A percentile compares a stretch with the other conserved stretches of the same genome.
phyloP scores from a whole-genome alignment of 805 yeast species.

The Yamadazyma olivae region DNA sequence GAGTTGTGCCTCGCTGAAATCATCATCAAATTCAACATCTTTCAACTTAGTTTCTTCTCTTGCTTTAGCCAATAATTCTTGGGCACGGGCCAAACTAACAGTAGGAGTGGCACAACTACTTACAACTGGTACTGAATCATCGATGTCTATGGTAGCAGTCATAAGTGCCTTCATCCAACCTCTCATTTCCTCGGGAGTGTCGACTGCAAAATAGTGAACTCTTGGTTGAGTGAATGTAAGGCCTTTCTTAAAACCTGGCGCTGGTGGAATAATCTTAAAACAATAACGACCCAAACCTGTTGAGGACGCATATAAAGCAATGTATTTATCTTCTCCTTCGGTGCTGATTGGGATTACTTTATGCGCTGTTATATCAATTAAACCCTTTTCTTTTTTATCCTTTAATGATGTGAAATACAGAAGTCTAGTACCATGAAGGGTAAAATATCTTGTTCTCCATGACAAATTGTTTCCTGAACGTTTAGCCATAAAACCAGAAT shows the following conservation, averaged over 20 bases:
- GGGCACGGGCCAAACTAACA: conserved; percentile 81
- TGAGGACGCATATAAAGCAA: conserved; percentile 86
- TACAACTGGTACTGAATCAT: conserved; percentile 86
- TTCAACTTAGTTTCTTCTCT: conserved; percentile 67
- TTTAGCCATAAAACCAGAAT: conserved; percentile 95
- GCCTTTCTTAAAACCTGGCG: conserved; percentile 94
- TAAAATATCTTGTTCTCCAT: conserved; percentile 86
- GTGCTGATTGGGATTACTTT: conserved; percentile 69
- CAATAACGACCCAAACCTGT: conserved; percentile 93
- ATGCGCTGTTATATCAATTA: conserved; percentile 95
- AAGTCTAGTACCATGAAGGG: conserved; percentile 87
- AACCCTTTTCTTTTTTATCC: conserved; percentile 84
- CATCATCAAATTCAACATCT: conserved; percentile 38
- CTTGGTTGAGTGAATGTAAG: conserved; percentile 95
- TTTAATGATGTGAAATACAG: conserved; percentile 79
- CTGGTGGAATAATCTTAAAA: conserved; percentile 93
- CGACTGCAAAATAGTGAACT: conserved; percentile 95
- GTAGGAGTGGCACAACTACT: conserved; percentile 96
- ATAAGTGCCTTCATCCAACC: conserved; percentile 92
- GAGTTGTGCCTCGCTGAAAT: conserved; percentile 13
- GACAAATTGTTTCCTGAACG: conserved; percentile 75
- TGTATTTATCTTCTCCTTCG: conserved; percentile 62
- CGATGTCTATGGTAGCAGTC: conserved; percentile 95
- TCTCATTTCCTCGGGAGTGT: conserved; percentile 86
- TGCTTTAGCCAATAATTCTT: conserved; percentile 78